These are phyloP conservation scores for Tricholoma flavovirens DNA, from an alignment of 768 basidiomycete species.

Conservation along the genomic window DNA sequence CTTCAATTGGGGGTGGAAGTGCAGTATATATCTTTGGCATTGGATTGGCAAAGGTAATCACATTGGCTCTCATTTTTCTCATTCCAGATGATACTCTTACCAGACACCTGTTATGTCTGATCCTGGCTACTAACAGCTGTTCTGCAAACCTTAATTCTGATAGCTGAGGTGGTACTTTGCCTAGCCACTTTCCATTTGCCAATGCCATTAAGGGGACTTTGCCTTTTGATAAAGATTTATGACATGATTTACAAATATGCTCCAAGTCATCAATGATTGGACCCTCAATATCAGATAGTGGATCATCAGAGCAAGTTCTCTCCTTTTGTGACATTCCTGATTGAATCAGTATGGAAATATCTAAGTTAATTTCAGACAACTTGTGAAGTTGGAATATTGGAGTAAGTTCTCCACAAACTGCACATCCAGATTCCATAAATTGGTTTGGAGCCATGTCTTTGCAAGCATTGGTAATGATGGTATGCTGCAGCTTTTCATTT, in stretches of 20 bases:
- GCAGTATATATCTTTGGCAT: slow-evolving; percentile 21
- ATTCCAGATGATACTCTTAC: slow-evolving; percentile 22
- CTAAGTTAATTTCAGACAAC: not conserved
- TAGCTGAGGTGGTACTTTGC: not conserved
- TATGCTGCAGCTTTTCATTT: not conserved
- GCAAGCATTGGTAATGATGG: not conserved
- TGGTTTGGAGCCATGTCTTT: not conserved
- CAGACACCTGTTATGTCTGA: slow-evolving; percentile 14
- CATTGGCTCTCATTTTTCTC: slow-evolving; percentile 27
- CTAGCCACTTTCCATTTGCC: not conserved
- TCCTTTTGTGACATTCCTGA: not conserved
- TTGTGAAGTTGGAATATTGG: not conserved
- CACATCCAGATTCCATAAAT: too few species aligned
- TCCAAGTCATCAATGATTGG: not conserved
- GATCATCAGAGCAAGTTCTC: not conserved
- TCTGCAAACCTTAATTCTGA: not conserved
- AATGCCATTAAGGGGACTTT: not conserved
- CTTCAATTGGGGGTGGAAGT: slow-evolving; percentile 4
- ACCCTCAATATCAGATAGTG: not conserved
- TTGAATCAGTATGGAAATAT: not conserved
- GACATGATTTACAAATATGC: not conserved
- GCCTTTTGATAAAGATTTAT: not conserved
- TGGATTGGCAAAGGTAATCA: slow-evolving; percentile 25
- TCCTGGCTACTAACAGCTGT: not conserved
- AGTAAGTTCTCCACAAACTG: not conserved